A percentile compares a stretch with the other conserved stretches of the same genome.
phyloP scores from a whole-genome alignment of 2,329 filamentous ascomycete species.

The Escovopsis weberi region DNA sequence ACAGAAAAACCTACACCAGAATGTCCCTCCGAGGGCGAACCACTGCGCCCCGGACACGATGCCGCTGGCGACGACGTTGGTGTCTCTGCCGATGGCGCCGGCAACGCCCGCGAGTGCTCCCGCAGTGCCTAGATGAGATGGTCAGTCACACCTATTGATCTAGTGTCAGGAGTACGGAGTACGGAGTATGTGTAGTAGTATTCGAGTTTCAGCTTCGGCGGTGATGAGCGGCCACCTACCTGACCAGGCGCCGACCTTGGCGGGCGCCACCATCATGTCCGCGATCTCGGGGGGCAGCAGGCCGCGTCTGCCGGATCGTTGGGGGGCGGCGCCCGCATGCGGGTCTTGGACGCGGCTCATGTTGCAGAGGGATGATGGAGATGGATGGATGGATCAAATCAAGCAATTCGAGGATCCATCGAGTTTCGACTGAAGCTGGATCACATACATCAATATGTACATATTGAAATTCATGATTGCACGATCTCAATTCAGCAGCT shows the following conservation, averaged over 20 bases:
- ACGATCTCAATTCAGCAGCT: too few species aligned
- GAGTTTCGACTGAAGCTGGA: too few species aligned
- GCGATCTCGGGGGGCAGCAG: slow-evolving; percentile 28
- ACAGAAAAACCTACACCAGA: slow-evolving; percentile 44
- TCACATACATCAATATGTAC: too few species aligned
- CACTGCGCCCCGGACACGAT: slow-evolving; percentile 63
- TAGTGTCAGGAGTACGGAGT: slow-evolving; percentile 8
- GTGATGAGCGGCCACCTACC: slow-evolving; percentile 26
- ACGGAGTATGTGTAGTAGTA: not conserved
- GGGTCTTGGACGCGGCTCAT: slow-evolving; percentile 2
- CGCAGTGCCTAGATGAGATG: slow-evolving; percentile 30
- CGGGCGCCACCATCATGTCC: slow-evolving; percentile 33
- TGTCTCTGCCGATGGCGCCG: slow-evolving; percentile 55
- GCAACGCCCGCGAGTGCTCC: slow-evolving; percentile 53
- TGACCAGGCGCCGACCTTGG: slow-evolving; percentile 44
- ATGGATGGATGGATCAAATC: not conserved
- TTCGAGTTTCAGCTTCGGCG: not conserved
- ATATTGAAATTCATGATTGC: too few species aligned
- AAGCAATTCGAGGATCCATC: too few species aligned
- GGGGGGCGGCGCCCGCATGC: not conserved
- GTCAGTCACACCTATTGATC: too few species aligned
- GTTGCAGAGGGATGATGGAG: not conserved
- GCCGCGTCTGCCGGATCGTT: slow-evolving; percentile 16
- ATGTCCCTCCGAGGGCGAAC: slow-evolving; percentile 63
- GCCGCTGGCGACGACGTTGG: slow-evolving; percentile 55